These are phyloP conservation scores for Penicillium corylophilum DNA, from an alignment of 2,329 filamentous ascomycete genomes.

Conservation along the genomic window DNA sequence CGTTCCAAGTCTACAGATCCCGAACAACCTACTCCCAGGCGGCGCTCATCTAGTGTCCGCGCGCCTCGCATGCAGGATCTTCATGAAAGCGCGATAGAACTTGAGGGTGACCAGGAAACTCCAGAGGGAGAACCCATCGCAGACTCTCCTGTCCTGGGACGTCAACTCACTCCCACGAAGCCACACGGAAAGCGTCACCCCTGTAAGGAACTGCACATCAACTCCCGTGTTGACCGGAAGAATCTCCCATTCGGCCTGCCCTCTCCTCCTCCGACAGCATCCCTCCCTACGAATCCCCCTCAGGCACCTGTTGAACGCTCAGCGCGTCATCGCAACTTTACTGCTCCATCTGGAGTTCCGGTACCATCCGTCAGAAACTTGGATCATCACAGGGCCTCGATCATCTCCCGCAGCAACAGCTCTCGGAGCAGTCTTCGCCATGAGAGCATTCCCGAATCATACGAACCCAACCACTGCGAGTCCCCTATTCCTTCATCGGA, in stretches of 20 bases:
- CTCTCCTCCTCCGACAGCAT: constrained; percentile 28
- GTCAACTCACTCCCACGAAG: constrained; percentile 7
- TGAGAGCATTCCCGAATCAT: constrained; percentile 18
- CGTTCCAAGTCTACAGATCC: constrained; percentile 15
- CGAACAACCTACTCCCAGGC: constrained; percentile 9
- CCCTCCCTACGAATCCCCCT: constrained; percentile 22
- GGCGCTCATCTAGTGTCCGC: constrained; percentile 17
- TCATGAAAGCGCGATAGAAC: constrained; percentile 8
- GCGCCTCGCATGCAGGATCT: constrained; percentile 15
- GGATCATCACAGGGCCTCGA: constrained; percentile 17
- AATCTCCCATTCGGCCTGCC: constrained; percentile 24
- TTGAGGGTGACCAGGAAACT: not conserved
- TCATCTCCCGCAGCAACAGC: constrained; percentile 25
- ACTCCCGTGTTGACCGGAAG: constrained; percentile 11
- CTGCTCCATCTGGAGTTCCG: constrained; percentile 10
- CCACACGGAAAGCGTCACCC: constrained; percentile 10
- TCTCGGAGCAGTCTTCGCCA: constrained; percentile 24
- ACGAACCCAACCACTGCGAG: constrained; percentile 22
- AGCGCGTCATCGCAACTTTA: constrained; percentile 16
- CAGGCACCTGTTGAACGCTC: constrained; percentile 11
- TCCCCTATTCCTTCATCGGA: constrained; percentile 43
- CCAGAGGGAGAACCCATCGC: constrained; percentile 16
- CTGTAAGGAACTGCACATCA: constrained; percentile 13
- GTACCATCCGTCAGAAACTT: constrained; percentile 4
- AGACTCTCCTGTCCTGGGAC: constrained; percentile 23